Evolutionary conservation across 345 rosid genomes (phyloP).

Genomic region (Linum usitatissimum): DNA sequence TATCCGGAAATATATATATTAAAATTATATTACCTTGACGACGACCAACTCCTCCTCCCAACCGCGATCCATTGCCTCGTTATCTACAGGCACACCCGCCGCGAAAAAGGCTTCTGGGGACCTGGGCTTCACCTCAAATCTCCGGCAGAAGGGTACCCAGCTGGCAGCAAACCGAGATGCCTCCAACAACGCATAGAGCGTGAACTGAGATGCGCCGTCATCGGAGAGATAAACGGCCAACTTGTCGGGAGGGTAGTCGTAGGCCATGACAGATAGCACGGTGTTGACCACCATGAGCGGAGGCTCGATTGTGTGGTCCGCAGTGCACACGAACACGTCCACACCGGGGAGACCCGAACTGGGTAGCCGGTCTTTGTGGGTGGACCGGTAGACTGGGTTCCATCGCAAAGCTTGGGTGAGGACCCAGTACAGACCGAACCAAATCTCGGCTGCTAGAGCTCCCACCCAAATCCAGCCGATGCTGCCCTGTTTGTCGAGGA

Average conservation of each 20-base stretch:
- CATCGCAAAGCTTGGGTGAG: slow-evolving; percentile 14
- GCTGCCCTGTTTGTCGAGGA: not conserved
- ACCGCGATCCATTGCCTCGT: not conserved
- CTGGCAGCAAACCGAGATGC: slow-evolving; percentile 36
- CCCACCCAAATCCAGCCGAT: slow-evolving; percentile 26
- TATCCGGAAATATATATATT: not conserved
- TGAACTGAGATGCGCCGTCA: slow-evolving; percentile 50
- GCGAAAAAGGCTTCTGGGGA: slow-evolving; percentile 55
- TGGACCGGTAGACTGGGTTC: slow-evolving; percentile 14
- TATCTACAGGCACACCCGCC: not conserved
- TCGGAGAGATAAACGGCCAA: slow-evolving; percentile 55
- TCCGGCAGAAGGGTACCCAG: slow-evolving; percentile 61
- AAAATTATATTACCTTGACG: slow-evolving; percentile 18
- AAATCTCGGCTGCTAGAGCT: slow-evolving; percentile 17
- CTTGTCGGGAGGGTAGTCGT: slow-evolving; percentile 49
- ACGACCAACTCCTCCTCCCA: not conserved
- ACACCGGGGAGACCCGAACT: slow-evolving; percentile 34
- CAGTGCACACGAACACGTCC: slow-evolving; percentile 68
- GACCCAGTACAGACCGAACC: slow-evolving; percentile 27
- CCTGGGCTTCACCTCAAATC: slow-evolving; percentile 41
- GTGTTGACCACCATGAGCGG: slow-evolving; percentile 62
- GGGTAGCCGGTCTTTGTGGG: slow-evolving; percentile 25
- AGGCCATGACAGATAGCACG: slow-evolving; percentile 45
- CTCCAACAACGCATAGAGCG: slow-evolving; percentile 48
- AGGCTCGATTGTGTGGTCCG: slow-evolving; percentile 64